Evolutionary conservation across 1,284 basidiomycete species (phyloP).

Genomic region (Phellinidium pouzarii): DNA sequence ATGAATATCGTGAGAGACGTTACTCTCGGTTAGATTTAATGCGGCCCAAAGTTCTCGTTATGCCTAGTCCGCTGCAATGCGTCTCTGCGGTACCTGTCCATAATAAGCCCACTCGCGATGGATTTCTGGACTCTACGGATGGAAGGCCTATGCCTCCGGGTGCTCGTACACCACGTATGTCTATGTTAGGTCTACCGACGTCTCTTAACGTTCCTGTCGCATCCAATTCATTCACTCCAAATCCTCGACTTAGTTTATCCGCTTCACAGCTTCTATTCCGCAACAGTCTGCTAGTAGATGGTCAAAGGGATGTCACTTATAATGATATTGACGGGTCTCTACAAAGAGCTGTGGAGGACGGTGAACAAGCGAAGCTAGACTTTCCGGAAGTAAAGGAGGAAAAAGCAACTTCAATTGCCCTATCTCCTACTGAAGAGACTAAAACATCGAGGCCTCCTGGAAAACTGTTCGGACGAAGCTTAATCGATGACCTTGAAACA

Average conservation of each 20-base stretch:
- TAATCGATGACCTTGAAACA: conserved; percentile 73
- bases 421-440: conserved; percentile 33
- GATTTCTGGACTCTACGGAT: conserved; percentile 58
- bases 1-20: conserved; percentile 41
- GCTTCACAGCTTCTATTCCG: conserved; percentile 77
- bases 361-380: conserved; percentile 57
- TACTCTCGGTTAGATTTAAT: conserved; percentile 70
- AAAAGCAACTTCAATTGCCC: conserved; percentile 26
- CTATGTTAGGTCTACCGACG: conserved; percentile 24
- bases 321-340: conserved; percentile 50
- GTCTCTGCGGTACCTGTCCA: conserved; percentile 29
- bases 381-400: conserved; percentile 33
- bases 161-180: conserved; percentile 47
- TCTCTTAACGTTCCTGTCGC: conserved; percentile 36
- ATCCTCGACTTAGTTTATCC: conserved; percentile 63
- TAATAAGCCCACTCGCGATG: conserved; percentile 36
- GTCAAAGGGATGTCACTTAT: conserved; percentile 55
- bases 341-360: conserved; percentile 63
- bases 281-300: conserved; percentile 62
- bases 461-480: conserved; percentile 70
- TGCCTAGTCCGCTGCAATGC: conserved; percentile 75
- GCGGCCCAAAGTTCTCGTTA: conserved; percentile 75
- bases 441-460: conserved; percentile 53
- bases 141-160: conserved; percentile 64
- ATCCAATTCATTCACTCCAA: conserved; percentile 70